Evolutionary conservation across 2,329 filamentous ascomycete species (phyloP).

Genomic region (Penicillium paneum): DNA sequence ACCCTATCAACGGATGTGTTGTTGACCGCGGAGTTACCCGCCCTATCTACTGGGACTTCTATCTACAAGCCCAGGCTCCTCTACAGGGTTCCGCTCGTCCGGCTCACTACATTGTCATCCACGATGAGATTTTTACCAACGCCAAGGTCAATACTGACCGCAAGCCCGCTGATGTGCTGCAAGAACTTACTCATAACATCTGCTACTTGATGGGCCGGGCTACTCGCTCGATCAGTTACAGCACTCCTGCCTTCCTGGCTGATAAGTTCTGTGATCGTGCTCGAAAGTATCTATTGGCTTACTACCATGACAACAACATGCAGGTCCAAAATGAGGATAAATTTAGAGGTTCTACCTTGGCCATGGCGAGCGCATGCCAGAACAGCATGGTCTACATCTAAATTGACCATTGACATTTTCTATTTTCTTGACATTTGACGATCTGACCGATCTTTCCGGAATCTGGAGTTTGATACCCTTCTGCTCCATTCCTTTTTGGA

Average conservation of each 20-base stretch:
- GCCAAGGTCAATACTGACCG: neutral
- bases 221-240: slow-evolving; percentile 23
- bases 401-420: neutral
- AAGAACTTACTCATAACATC: slow-evolving; percentile 21
- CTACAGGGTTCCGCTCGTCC: slow-evolving; percentile 78
- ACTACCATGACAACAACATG: neutral
- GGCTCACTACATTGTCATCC: slow-evolving; percentile 71
- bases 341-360: neutral
- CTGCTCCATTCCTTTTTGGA: neutral
- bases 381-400: slow-evolving; percentile 9
- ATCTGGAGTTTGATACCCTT: neutral
- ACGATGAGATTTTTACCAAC: slow-evolving; percentile 61
- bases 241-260: slow-evolving; percentile 26
- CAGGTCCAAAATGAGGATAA: rapidly evolving
- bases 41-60: slow-evolving; percentile 75
- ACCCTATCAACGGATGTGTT: slow-evolving; percentile 69
- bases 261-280: slow-evolving; percentile 23
- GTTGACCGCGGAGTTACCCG: slow-evolving; percentile 79
- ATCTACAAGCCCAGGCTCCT: slow-evolving; percentile 72
- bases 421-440: neutral
- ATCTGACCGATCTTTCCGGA: neutral
- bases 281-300: slow-evolving; percentile 17
- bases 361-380: neutral
- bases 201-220: slow-evolving; percentile 28
- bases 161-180: slow-evolving; percentile 13